phyloP scores from a whole-genome alignment of 225 moss, liverwort and hornwort genomes.

The Pleurozium schreberi region DNA sequence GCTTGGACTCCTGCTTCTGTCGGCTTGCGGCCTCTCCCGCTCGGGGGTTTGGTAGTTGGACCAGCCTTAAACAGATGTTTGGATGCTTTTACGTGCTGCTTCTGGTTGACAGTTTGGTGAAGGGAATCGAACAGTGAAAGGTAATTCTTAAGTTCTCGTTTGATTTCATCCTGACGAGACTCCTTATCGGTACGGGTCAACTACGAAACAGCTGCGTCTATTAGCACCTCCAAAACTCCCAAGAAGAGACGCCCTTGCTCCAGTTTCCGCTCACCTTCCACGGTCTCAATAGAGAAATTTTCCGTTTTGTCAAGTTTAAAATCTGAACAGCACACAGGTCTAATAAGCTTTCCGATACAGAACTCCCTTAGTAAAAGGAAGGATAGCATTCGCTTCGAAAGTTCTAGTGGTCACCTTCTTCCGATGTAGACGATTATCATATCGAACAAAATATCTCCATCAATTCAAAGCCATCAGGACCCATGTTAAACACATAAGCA shows the following conservation, averaged over 20 bases:
- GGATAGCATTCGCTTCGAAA: not conserved
- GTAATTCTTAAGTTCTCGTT: constrained; percentile 45
- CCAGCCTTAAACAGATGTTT: constrained; percentile 45
- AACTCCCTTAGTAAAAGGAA: not conserved
- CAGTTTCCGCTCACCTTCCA: constrained; percentile 60
- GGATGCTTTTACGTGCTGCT: constrained; percentile 35
- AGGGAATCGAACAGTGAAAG: constrained; percentile 52
- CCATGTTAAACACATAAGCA: not conserved
- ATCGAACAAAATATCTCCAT: not conserved
- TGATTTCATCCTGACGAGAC: constrained; percentile 36
- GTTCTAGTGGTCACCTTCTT: not conserved
- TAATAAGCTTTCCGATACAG: not conserved
- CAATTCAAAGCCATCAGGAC: not conserved
- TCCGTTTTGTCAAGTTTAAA: constrained; percentile 69
- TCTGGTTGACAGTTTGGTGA: constrained; percentile 48
- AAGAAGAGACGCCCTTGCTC: constrained; percentile 73
- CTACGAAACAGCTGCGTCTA: constrained; percentile 62
- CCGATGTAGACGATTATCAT: not conserved
- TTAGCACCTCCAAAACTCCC: constrained; percentile 74
- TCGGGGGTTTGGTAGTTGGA: constrained; percentile 13
- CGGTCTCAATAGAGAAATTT: constrained; percentile 48
- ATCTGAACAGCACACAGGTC: constrained; percentile 27
- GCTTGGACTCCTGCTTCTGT: constrained; percentile 25
- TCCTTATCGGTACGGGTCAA: constrained; percentile 27
- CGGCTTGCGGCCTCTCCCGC: constrained; percentile 25